phyloP scores from a whole-genome alignment of 768 basidiomycete genomes.

The Pisolithus albus region DNA sequence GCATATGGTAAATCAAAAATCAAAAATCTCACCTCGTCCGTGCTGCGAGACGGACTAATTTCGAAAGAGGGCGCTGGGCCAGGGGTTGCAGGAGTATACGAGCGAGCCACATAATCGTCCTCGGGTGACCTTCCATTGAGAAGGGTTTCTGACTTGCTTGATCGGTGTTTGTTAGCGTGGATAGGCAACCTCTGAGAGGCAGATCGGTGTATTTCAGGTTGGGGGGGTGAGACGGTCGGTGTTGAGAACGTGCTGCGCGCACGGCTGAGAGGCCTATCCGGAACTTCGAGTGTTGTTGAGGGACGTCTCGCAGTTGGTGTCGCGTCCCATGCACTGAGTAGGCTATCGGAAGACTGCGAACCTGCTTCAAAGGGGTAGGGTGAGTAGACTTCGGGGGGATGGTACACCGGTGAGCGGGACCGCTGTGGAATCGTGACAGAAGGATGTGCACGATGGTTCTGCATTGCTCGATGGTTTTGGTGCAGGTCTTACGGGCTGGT shows the following conservation, averaged over 20 bases:
- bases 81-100: constrained; percentile 31
- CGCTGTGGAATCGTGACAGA: constrained; percentile 34
- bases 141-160: constrained; percentile 35
- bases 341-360: constrained; percentile 12
- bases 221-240: constrained; percentile 39
- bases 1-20: constrained; percentile 16
- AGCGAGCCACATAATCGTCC: constrained; percentile 19
- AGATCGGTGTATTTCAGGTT: constrained; percentile 46
- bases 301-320: constrained; percentile 21
- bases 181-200: constrained; percentile 31
- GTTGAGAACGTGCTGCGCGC: constrained; percentile 31
- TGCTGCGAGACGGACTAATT: constrained; percentile 21
- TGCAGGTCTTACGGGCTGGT: neutral
- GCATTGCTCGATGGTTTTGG: constrained; percentile 10
- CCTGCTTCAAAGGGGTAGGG: constrained; percentile 26
- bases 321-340: constrained; percentile 31
- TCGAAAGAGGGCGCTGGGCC: constrained; percentile 21
- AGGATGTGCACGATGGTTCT: constrained; percentile 29
- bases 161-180: constrained; percentile 29
- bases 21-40: constrained; percentile 30
- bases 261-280: constrained; percentile 28
- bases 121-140: constrained; percentile 5
- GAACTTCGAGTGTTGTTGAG: constrained; percentile 12
- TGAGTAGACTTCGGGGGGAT: constrained; percentile 23
- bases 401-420: constrained; percentile 26